Evolutionary conservation across 1,284 basidiomycete genomes (phyloP).

Genomic region (Leucoagaricus sp.): DNA sequence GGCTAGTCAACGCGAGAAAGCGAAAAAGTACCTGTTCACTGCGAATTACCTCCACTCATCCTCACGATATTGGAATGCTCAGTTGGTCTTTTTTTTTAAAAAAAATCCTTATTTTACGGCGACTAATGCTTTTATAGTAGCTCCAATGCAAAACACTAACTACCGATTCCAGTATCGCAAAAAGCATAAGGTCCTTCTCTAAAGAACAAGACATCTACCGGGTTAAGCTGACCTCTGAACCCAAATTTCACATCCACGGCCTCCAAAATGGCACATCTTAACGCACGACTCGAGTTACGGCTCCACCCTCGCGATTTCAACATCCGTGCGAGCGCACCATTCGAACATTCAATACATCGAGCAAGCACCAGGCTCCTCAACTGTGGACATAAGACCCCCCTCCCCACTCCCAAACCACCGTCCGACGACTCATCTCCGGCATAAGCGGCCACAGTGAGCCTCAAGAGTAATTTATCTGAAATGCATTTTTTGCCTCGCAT

Average conservation of each 20-base stretch:
- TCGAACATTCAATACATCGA: conserved; percentile 12
- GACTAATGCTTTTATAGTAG: too few species aligned
- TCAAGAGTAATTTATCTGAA: conserved; percentile 19
- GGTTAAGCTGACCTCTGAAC: neutral
- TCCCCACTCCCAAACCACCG: neutral
- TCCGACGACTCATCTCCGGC: neutral
- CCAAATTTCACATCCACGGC: neutral
- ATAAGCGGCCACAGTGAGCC: conserved; percentile 5
- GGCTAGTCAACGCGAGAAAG: too few species aligned
- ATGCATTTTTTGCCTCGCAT: conserved; percentile 20
- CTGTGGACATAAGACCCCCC: neutral
- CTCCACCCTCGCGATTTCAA: conserved; percentile 16
- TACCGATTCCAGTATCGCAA: too few species aligned
- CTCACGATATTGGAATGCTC: too few species aligned
- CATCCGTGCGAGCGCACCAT: conserved; percentile 18
- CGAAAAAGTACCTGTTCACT: too few species aligned
- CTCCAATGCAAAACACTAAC: too few species aligned
- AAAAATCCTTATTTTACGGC: too few species aligned
- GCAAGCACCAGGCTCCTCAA: neutral
- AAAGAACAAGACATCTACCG: neutral
- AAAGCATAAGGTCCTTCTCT: too few species aligned
- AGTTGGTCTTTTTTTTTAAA: too few species aligned
- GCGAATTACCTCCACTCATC: too few species aligned
- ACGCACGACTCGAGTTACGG: neutral
- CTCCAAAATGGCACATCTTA: neutral